Conservation (phyloP, 2,329 filamentous ascomycete species). For the Trichoderma koningii region DNA sequence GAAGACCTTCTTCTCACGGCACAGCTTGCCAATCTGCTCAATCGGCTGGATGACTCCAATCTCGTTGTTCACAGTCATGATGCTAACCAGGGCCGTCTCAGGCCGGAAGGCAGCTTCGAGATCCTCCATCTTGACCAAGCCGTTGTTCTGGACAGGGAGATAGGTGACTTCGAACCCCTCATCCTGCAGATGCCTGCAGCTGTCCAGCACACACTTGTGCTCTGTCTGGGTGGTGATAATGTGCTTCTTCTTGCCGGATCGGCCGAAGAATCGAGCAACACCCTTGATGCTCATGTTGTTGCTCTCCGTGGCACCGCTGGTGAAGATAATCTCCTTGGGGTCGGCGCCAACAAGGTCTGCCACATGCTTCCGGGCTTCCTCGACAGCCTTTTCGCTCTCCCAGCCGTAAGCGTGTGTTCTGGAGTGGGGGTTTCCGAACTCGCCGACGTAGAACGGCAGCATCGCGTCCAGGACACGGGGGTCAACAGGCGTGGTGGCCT, state of each 20-base stretch:
- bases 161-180: constrained; percentile 98
- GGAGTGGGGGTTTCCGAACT: constrained; percentile 97
- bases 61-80: constrained; percentile 99
- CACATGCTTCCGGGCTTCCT: constrained; percentile 80
- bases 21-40: constrained; percentile 89
- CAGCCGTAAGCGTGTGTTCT: constrained; percentile 97
- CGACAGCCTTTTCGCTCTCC: constrained; percentile 94
- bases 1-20: constrained; percentile 88
- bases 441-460: constrained; percentile 89
- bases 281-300: constrained; percentile 99
- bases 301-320: constrained; percentile 94
- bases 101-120: constrained; percentile 87
- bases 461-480: constrained; percentile 94
- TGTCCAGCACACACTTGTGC: constrained; percentile 98
- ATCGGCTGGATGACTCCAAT: constrained; percentile 98
- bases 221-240: constrained; percentile 97
- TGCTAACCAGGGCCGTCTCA: constrained; percentile 88
- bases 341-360: constrained; percentile 89
- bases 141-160: constrained; percentile 82
- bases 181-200: constrained; percentile 93
- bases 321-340: constrained; percentile 98
- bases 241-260: constrained; percentile 94
- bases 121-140: constrained; percentile 80
- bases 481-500: constrained; percentile 93
- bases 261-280: constrained; percentile 91